These are phyloP conservation scores for Ochetophila trinervis DNA, from an alignment of 306 rosid species.

Conservation along the genomic window DNA sequence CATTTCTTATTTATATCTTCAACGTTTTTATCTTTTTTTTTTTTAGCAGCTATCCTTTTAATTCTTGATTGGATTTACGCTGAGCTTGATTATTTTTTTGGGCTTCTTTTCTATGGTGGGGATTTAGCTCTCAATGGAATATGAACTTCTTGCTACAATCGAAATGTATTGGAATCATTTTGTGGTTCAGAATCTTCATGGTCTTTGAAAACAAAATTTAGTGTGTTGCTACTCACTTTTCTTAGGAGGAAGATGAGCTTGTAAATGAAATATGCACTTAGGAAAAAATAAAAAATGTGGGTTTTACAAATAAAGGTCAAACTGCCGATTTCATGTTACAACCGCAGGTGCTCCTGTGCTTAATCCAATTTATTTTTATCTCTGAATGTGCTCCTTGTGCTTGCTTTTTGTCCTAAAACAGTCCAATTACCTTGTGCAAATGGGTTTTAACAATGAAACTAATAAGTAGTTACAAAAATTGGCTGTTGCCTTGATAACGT, in stretches of 20 bases:
- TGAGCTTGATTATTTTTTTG: background rate
- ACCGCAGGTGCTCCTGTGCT: background rate
- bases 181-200: background rate
- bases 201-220: background rate
- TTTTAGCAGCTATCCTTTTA: background rate
- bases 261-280: slow-evolving; percentile 1
- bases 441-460: background rate
- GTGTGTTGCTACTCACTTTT: background rate
- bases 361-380: background rate
- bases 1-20: background rate
- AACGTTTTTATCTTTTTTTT: background rate
- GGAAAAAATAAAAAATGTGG: background rate
- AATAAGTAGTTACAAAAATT: background rate
- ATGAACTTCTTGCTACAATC: background rate
- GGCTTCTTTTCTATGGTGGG: background rate
- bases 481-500: background rate
- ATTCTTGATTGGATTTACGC: background rate
- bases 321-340: background rate
- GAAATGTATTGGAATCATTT: background rate
- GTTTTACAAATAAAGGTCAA: slow-evolving; percentile 2
- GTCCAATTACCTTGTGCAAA: background rate
- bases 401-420: background rate
- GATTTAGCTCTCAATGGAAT: background rate
- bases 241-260: background rate
- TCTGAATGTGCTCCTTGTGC: background rate